Percentiles rank a stretch among this genome's conserved stretches.
These are phyloP conservation scores for Starmera dryadoides DNA, from an alignment of 805 yeast species.

Conservation along the genomic window DNA sequence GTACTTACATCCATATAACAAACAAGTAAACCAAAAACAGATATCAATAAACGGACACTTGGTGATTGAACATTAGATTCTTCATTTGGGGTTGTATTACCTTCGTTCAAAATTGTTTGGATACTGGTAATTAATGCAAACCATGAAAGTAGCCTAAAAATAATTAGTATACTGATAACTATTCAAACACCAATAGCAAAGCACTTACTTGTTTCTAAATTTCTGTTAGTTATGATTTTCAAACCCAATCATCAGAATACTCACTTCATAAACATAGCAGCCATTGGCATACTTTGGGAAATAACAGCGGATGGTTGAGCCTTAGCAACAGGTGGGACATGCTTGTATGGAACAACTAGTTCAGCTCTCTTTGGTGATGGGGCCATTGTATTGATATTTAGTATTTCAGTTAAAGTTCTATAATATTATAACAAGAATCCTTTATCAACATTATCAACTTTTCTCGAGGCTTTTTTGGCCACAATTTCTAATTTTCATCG, in stretches of 20 bases:
- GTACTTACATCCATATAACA: slow-evolving; percentile 48
- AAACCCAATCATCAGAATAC: too few species aligned
- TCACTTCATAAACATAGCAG: slow-evolving; percentile 56
- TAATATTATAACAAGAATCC: too few species aligned
- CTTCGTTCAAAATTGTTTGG: slow-evolving; percentile 27
- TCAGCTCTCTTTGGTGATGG: slow-evolving; percentile 28
- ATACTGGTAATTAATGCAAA: slow-evolving; percentile 43
- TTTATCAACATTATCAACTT: too few species aligned
- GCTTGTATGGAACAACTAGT: slow-evolving; percentile 33
- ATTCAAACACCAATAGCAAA: too few species aligned
- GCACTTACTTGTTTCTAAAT: slow-evolving; percentile 19
- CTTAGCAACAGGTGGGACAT: slow-evolving; percentile 40
- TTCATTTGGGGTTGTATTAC: slow-evolving; percentile 15
- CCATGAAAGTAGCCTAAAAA: slow-evolving; percentile 42
- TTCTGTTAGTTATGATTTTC: background rate
- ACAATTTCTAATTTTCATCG: too few species aligned
- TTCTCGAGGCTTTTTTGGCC: too few species aligned
- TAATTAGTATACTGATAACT: too few species aligned
- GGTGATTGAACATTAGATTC: slow-evolving; percentile 22
- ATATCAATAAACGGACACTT: background rate
- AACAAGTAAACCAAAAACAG: slow-evolving; percentile 19
- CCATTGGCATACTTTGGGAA: slow-evolving; percentile 58
- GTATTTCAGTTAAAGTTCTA: too few species aligned
- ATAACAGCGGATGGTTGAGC: slow-evolving; percentile 38
- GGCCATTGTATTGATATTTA: slow-evolving; percentile 13